Evolutionary conservation across 805 yeast genomes (phyloP).

Genomic region (Hanseniaspora thailandica): DNA sequence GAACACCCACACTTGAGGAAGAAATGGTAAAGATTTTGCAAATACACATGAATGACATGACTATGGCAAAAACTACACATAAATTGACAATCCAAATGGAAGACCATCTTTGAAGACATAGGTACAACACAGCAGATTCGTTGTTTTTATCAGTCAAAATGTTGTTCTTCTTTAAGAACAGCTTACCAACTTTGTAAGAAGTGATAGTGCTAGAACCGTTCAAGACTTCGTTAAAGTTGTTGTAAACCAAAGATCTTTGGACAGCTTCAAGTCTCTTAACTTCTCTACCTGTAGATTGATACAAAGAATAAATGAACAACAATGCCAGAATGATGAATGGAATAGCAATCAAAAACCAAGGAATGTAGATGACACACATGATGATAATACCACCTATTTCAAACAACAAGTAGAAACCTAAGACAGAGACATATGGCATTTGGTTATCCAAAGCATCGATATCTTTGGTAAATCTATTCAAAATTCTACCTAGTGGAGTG

Average conservation of each 20-base stretch:
- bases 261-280: conserved; percentile 42
- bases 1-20: conserved; percentile 51
- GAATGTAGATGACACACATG: conserved; percentile 59
- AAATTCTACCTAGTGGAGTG: conserved; percentile 76
- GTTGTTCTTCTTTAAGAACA: conserved; percentile 37
- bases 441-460: conserved; percentile 78
- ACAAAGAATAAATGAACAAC: conserved; percentile 33
- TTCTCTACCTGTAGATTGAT: conserved; percentile 42
- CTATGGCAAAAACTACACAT: conserved; percentile 40
- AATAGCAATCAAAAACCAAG: conserved; percentile 65
- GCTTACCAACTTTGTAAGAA: conserved; percentile 30
- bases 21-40: conserved; percentile 46
- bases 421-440: conserved; percentile 33
- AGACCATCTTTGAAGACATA: conserved; percentile 52
- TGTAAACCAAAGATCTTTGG: conserved; percentile 41
- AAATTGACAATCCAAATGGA: conserved; percentile 32
- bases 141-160: conserved; percentile 41
- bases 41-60: conserved; percentile 47
- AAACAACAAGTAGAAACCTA: conserved; percentile 42
- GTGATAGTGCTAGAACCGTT: conserved; percentile 40
- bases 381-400: conserved; percentile 54
- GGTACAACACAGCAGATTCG: conserved; percentile 40
- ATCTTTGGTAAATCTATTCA: conserved; percentile 80
- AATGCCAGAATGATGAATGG: conserved; percentile 43
- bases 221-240: conserved; percentile 40